Evolutionary conservation across 352 stramenopile genomes (phyloP), one percentile per base, ranked within the genome.

Genomic region (Phytophthora citricola): DNA sequence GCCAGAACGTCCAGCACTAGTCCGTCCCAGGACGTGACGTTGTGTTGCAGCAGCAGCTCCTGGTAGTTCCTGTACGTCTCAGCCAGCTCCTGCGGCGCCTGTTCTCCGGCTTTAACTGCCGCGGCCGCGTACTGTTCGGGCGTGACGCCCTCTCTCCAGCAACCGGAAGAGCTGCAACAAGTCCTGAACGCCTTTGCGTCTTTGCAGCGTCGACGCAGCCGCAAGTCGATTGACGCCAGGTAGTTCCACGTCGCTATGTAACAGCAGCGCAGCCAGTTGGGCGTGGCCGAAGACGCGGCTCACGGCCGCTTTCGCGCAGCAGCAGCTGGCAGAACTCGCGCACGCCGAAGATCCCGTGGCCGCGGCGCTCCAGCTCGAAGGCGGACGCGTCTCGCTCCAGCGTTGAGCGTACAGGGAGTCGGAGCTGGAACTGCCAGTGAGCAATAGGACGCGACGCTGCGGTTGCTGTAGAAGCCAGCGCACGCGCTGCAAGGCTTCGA

Each of bases 141-240:
- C 2, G 68, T 71, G 46, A 91, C 67, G 45, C 79, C 83, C 22
- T 94, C 71, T 53, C 58, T 94, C 85, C 20, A 96, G 75, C 48
- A 89, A 53, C 47, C 76, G 75, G 59, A 96, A 93, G 66, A 90
- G 79, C 27, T 84, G 78, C 47, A 94, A 54, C 31, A 91, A 67
- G 58, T 96, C 85, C 22, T 71, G 64, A 9, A 87, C 66, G 5
- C 62, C 71, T 50, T 81, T 84, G 22, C 80, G 84, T 63, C 79
- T 56, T 36, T 89, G 78, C 55, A 89, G 76, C 22, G 74, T 66
- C 34, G 82, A 88, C 62, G 73, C 75, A 20, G 61, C 39, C 34
- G 84, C 62, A 8, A 91, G 63, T 31, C 60, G 60, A 14, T 63
- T 55, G 20, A 84, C 63, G n/a, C 57, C 55, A 20, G 82, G 72